A percentile compares a stretch with the other conserved stretches of the same genome.
These are phyloP conservation scores for Prunus persica DNA, from an alignment of 306 rosid genomes.

Conservation along the genomic window DNA sequence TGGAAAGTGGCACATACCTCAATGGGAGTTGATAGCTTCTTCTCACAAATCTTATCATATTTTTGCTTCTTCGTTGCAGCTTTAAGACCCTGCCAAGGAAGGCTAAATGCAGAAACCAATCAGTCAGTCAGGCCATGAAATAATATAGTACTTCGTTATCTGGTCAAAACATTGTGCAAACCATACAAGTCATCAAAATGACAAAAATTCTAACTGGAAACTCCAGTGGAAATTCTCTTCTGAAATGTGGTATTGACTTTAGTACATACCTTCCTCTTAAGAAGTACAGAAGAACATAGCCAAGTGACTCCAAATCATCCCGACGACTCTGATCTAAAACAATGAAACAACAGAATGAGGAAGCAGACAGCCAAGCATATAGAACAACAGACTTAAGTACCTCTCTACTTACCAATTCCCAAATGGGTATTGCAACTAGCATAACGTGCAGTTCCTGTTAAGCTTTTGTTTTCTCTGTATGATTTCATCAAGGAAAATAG, in stretches of 20 bases:
- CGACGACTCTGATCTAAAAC: constrained; percentile 80
- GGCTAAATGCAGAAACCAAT: constrained; percentile 46
- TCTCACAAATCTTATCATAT: constrained; percentile 78
- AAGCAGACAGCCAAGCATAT: not conserved
- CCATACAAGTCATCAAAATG: not conserved
- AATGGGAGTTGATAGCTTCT: constrained; percentile 70
- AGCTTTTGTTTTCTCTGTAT: constrained; percentile 74
- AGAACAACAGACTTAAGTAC: not conserved
- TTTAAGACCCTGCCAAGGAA: constrained; percentile 94
- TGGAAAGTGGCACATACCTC: constrained; percentile 49
- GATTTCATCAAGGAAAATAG: not conserved
- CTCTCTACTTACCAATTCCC: constrained; percentile 57
- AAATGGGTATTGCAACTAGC: constrained; percentile 88
- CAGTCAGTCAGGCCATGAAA: not conserved
- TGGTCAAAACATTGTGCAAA: not conserved
- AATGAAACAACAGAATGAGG: constrained; percentile 3
- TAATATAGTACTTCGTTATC: constrained; percentile 16
- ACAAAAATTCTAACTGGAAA: not conserved
- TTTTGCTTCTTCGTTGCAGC: constrained; percentile 77
- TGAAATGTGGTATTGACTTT: not conserved
- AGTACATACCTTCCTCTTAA: constrained; percentile 70
- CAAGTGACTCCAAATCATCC: constrained; percentile 91
- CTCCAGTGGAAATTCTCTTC: not conserved
- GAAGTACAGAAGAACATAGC: constrained; percentile 80
- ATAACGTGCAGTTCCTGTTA: constrained; percentile 88